Evolutionary conservation across 768 basidiomycete species (phyloP), one percentile per base, ranked within the genome.

Genomic region (Pholiota molesta): DNA sequence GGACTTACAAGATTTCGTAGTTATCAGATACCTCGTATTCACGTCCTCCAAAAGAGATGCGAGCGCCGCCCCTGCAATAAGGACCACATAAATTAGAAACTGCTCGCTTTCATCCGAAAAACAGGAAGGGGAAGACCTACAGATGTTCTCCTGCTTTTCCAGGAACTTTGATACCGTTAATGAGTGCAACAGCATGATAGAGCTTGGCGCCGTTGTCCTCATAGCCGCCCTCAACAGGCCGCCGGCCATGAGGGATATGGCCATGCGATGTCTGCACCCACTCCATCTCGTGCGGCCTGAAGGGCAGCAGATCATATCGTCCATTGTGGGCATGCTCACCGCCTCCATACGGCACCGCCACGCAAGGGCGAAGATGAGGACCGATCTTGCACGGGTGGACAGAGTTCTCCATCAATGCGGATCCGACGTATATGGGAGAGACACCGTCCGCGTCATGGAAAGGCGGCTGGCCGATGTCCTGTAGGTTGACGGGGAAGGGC

Each of bases 351-450:
- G 91, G 79, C 1, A 92, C 87, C 23, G 81, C 69, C 73, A 84
- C 62, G 73, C 78, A 65, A 65, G 81, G 69, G n/a, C 72, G 68
- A n/a, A 90, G 83, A 64, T 80, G 72, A 10, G 87, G 85, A 0
- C 78, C 85, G 66, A 94, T 84, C 78, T 94, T 95, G 83, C 92
- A 94, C 3, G 92, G 92, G 62, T 94, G 92, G 2, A 93, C 89
- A 0, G 87, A 85, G 62, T 78, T 75, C 59, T 77, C 78, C 69
- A 92, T 78, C 51, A 93, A 75, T 11, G 91, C 92, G 5, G 89
- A 90, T 14, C 91, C 92, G 33, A 95, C 66, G 75, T 81, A 95
- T 62, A 93, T 70, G 5, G 88, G 87, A 1, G 82, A 81, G 26
- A 66, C 62, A 1, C 85, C 84, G 67, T 89, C 85, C 1, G 77